phyloP scores from a whole-genome alignment of 2,329 filamentous ascomycete genomes.

The Penicillium thymicola region DNA sequence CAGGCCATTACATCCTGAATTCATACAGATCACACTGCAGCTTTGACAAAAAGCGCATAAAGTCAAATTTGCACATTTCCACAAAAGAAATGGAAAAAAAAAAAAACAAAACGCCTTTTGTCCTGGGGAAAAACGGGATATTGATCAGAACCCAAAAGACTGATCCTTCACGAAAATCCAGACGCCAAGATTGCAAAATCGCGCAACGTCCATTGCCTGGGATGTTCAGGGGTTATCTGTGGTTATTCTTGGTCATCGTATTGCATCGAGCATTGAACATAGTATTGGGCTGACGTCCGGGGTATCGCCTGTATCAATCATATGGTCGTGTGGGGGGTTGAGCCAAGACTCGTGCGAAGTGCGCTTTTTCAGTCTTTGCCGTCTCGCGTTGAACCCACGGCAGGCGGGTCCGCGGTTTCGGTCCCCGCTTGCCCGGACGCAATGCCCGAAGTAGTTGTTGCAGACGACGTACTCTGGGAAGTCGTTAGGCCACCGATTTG shows the following conservation, averaged over 20 bases:
- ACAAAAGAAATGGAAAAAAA: neutral
- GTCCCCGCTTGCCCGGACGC: slow-evolving; percentile 17
- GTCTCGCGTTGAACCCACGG: slow-evolving; percentile 14
- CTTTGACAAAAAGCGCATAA: neutral
- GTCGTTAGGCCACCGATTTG: slow-evolving; percentile 20
- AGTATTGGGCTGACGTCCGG: neutral
- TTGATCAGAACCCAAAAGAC: neutral
- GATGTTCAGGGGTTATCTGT: neutral
- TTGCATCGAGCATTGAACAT: neutral
- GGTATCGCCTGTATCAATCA: slow-evolving; percentile 3
- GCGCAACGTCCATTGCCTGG: neutral
- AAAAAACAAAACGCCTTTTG: neutral
- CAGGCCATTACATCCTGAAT: neutral
- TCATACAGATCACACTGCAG: neutral
- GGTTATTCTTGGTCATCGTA: neutral
- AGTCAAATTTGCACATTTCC: neutral
- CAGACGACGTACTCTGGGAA: slow-evolving; percentile 1
- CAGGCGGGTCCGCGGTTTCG: slow-evolving; percentile 19
- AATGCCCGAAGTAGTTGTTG: slow-evolving; percentile 8
- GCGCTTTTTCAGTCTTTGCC: slow-evolving; percentile 16
- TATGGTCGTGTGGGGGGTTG: neutral
- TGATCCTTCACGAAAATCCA: neutral
- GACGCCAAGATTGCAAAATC: neutral
- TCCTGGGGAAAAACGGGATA: neutral
- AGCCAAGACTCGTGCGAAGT: neutral